Percentiles rank a stretch among this genome's conserved stretches.
phyloP scores from a whole-genome alignment of 495 filamentous ascomycete species.

The Neurospora sp. region DNA sequence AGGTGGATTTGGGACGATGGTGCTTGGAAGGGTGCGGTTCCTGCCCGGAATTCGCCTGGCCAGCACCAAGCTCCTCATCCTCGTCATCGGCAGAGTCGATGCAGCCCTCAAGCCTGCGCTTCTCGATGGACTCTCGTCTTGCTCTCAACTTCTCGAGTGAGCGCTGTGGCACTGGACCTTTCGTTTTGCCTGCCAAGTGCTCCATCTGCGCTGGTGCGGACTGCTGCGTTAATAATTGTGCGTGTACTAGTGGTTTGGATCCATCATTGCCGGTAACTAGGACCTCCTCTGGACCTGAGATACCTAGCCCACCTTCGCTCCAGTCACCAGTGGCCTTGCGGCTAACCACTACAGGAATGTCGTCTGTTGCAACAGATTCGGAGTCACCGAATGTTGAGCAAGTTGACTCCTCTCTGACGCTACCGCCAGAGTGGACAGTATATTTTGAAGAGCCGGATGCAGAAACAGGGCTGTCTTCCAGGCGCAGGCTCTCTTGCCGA shows the following conservation, averaged over 20 bases:
- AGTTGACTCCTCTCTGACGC: conserved; percentile 76
- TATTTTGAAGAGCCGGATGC: conserved; percentile 74
- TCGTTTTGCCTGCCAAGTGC: conserved; percentile 32
- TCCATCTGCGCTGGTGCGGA: conserved; percentile 62
- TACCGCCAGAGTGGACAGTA: conserved; percentile 53
- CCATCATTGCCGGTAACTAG: conserved; percentile 20
- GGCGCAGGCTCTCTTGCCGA: conserved; percentile 48
- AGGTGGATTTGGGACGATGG: conserved; percentile 27
- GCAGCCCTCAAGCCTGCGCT: conserved; percentile 61
- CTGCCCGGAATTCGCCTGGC: conserved; percentile 33
- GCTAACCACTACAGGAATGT: conserved; percentile 65
- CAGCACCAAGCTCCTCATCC: conserved; percentile 72
- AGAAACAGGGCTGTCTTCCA: conserved; percentile 79
- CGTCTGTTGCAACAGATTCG: conserved; percentile 69
- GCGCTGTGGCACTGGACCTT: conserved; percentile 41
- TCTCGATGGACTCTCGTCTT: conserved; percentile 68
- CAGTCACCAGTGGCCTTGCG: conserved; percentile 62
- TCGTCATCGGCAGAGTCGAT: conserved; percentile 82
- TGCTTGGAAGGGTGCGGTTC: conserved; percentile 29
- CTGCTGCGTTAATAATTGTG: conserved; percentile 49
- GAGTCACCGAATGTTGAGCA: conserved; percentile 80
- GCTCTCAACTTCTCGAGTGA: conserved; percentile 71
- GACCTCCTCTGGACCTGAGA: conserved; percentile 41
- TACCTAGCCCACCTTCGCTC: conserved; percentile 63
- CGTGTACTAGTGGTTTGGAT: conserved; percentile 25